Conservation (phyloP, 192 early-diverging fungal species). For the Entrophospora sp. region DNA sequence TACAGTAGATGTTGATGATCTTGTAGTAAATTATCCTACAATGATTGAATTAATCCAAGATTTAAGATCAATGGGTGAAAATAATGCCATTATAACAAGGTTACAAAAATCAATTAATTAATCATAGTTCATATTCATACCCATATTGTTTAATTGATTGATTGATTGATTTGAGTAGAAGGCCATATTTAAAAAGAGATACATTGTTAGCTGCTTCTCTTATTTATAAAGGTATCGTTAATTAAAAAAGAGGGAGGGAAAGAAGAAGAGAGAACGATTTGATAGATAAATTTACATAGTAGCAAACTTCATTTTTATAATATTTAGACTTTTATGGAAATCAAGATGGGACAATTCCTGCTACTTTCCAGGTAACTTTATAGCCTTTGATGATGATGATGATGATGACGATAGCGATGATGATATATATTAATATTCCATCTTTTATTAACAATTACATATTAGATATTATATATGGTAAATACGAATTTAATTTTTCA, state of each 20-base stretch:
- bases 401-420: too few relatives aligned
- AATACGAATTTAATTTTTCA: neutral
- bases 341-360: slow-evolving; percentile 79
- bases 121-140: neutral
- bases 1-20: slow-evolving; percentile 89
- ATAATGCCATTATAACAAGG: slow-evolving; percentile 74
- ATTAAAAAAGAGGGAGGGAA: too few relatives aligned
- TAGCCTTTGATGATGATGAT: neutral
- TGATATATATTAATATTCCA: too few relatives aligned
- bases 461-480: slow-evolving; percentile 22
- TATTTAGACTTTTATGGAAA: slow-evolving; percentile 75
- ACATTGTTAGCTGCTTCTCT: slow-evolving; percentile 76
- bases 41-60: slow-evolving; percentile 88
- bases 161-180: slow-evolving; percentile 35
- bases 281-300: too few relatives aligned
- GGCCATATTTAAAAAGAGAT: slow-evolving; percentile 69
- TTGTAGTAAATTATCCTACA: slow-evolving; percentile 83
- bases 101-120: slow-evolving; percentile 18
- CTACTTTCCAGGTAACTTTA: slow-evolving; percentile 75
- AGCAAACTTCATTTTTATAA: too few relatives aligned
- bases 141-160: slow-evolving; percentile 1
- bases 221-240: slow-evolving; percentile 77
- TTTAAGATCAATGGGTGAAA: slow-evolving; percentile 88
- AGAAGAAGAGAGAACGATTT: too few relatives aligned
- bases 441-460: too few relatives aligned